Conservation (phyloP, 345 rosid genomes). For the Arabidopsis thaliana region TAIR10.1 NC_003074.8:19173501-19174000, state of each 20-base stretch:
- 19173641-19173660: constrained; percentile 79
- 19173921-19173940: constrained; percentile 79
- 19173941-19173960: constrained; percentile 89
- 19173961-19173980: constrained; percentile 88
- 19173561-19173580: constrained; percentile 38
- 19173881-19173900: constrained; percentile 89
- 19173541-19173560: neutral
- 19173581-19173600: constrained; percentile 13
- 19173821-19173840: constrained; percentile 56
- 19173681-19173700: constrained; percentile 85
- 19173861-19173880: constrained; percentile 90
- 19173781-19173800: constrained; percentile 71
- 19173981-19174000: constrained; percentile 83
- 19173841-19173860: constrained; percentile 72
- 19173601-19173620: neutral
- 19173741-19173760: constrained; percentile 61
- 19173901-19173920: constrained; percentile 72
- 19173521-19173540: constrained; percentile 32
- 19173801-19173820: constrained; percentile 53
- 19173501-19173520: constrained; percentile 13
- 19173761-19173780: constrained; percentile 67
- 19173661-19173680: constrained; percentile 88
- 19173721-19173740: constrained; percentile 81
- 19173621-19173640: constrained; percentile 80
- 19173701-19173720: constrained; percentile 81